Conservation (phyloP, 805 yeast species). For the Pichia gijzeniarum region DNA sequence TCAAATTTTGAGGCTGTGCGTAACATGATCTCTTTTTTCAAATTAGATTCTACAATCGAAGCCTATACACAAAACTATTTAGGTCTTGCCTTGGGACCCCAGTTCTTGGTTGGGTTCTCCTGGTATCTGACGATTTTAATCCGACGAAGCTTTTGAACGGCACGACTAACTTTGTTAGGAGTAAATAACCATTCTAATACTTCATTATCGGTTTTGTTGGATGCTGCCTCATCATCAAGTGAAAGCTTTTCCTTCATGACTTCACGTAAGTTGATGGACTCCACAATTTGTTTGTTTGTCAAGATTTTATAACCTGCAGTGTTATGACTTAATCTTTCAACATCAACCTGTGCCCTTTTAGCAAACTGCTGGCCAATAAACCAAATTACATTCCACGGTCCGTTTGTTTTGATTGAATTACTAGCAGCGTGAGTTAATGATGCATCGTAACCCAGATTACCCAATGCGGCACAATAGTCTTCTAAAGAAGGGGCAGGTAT, state of each 20-base stretch:
- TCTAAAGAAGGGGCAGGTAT: conserved; percentile 79
- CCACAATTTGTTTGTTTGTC: conserved; percentile 35
- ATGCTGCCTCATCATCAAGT: conserved; percentile 5
- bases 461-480: conserved; percentile 67
- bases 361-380: conserved; percentile 63
- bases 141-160: conserved; percentile 56
- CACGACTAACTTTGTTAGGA: conserved; percentile 49
- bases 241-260: conserved; percentile 6
- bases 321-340: conserved; percentile 39
- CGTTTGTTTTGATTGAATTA: conserved; percentile 82
- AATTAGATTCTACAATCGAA: too few species aligned
- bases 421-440: conserved; percentile 87
- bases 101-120: conserved; percentile 85
- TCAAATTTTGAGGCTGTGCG: too few species aligned
- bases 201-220: conserved; percentile 19
- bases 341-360: conserved; percentile 35
- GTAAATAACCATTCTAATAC: conserved; percentile 47
- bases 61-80: conserved; percentile 15
- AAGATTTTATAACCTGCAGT: conserved; percentile 56
- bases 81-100: conserved; percentile 87
- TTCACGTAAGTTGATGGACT: conserved; percentile 26
- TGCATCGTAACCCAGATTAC: conserved; percentile 75
- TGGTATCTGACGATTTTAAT: conserved; percentile 83
- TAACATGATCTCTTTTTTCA: not conserved
- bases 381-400: conserved; percentile 79